These are phyloP conservation scores for Papiliotrema nemorosa DNA, from an alignment of 1,284 basidiomycete genomes.

Conservation along the genomic window DNA sequence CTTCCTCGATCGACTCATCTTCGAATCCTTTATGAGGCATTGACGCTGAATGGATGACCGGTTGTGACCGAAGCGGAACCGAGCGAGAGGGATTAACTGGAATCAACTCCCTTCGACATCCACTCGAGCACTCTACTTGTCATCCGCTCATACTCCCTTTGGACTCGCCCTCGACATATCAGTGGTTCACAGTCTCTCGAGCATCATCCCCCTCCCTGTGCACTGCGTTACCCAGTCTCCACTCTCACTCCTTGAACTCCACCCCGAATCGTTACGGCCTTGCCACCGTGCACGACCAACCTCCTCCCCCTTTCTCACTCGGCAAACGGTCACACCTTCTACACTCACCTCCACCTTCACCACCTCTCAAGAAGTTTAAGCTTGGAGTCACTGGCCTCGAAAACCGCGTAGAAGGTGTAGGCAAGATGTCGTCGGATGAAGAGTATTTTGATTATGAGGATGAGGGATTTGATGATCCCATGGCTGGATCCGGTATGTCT, in stretches of 20 bases:
- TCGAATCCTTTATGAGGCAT: no score
- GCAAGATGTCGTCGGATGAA: conserved; percentile 46
- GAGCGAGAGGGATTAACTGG: not conserved
- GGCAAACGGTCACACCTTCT: not conserved
- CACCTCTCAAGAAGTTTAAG: not conserved
- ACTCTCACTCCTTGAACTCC: not conserved
- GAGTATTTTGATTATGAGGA: conserved; percentile 41
- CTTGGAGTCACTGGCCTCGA: not conserved
- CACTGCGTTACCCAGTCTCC: not conserved
- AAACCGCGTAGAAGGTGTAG: not conserved
- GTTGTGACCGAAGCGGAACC: not conserved
- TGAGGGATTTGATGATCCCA: conserved; percentile 35
- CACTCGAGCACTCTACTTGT: not conserved
- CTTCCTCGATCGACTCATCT: no score
- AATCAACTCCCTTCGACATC: not conserved
- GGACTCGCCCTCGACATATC: not conserved
- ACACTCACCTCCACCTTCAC: not conserved
- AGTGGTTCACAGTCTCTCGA: not conserved
- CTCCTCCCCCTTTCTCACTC: not conserved
- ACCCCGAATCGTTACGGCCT: not conserved
- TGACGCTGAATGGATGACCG: no score
- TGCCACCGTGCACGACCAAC: conserved; percentile 3
- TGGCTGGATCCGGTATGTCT: conserved; percentile 24
- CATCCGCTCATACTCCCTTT: not conserved
- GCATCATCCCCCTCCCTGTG: not conserved